phyloP scores from a whole-genome alignment of 116 monocot species.

The Zostera marina region DNA sequence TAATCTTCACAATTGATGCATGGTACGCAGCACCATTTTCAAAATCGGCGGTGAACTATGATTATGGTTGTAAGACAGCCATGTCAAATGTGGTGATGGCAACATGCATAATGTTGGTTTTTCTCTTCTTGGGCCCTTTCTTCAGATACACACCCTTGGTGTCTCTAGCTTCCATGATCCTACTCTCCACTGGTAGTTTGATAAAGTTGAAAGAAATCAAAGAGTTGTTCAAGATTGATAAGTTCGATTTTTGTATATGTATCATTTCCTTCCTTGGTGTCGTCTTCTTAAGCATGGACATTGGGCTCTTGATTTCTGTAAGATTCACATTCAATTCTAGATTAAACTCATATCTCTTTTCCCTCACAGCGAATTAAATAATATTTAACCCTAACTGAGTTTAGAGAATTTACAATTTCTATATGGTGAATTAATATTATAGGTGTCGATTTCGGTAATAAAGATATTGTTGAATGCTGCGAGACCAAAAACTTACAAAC shows the following conservation, averaged over 20 bases:
- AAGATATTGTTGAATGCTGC: conserved; percentile 53
- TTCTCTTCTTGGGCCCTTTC: conserved; percentile 61
- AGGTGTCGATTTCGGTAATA: conserved; percentile 46
- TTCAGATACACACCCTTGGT: conserved; percentile 73
- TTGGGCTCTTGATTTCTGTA: conserved; percentile 49
- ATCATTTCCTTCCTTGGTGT: conserved; percentile 61
- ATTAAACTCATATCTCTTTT: too few relatives aligned
- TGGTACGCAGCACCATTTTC: conserved; percentile 80
- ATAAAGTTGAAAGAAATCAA: conserved; percentile 37
- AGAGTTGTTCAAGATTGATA: conserved; percentile 52
- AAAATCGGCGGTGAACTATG: conserved; percentile 64
- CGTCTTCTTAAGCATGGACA: conserved; percentile 37
- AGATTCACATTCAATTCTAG: too few relatives aligned
- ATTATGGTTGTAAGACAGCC: conserved; percentile 50
- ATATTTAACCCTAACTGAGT: neutral
- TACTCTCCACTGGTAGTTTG: conserved; percentile 61
- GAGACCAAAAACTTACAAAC: conserved; percentile 51
- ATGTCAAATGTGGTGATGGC: conserved; percentile 66
- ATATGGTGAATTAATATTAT: neutral
- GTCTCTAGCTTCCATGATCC: conserved; percentile 52
- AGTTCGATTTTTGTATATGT: conserved; percentile 72
- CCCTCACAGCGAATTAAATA: neutral
- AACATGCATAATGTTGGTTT: conserved; percentile 52
- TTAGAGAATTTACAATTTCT: too few relatives aligned
- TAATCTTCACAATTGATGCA: too few relatives aligned